These are phyloP conservation scores for Ophiostoma piceae DNA, from an alignment of 2,329 filamentous ascomycete genomes.

Conservation along the genomic window DNA sequence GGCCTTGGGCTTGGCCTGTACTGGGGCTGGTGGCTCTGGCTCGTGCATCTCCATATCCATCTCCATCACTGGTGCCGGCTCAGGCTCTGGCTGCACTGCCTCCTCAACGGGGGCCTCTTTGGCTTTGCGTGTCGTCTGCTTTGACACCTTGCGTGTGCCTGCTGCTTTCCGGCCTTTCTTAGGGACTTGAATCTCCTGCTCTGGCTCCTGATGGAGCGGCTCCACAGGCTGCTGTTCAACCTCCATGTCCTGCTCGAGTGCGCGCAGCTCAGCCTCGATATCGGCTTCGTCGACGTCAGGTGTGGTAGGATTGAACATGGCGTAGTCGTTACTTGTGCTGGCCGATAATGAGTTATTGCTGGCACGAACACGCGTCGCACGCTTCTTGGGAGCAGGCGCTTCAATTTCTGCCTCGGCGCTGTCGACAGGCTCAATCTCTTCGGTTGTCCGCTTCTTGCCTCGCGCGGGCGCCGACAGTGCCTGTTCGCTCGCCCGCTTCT, in stretches of 20 bases:
- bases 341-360: conserved; percentile 36
- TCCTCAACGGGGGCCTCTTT: conserved; percentile 33
- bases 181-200: conserved; percentile 40
- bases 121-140: conserved; percentile 46
- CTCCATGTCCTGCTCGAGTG: conserved; percentile 48
- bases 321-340: conserved; percentile 35
- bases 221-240: conserved; percentile 24
- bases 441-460: conserved; percentile 60
- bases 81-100: conserved; percentile 22
- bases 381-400: conserved; percentile 54
- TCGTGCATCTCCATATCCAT: conserved; percentile 25
- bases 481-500: conserved; percentile 28
- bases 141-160: conserved; percentile 48
- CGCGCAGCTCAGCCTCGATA: conserved; percentile 48
- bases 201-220: conserved; percentile 31
- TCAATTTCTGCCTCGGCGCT: conserved; percentile 38
- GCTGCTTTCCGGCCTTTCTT: conserved; percentile 51
- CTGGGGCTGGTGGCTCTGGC: conserved; percentile 16
- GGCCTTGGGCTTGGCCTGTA: conserved; percentile 21
- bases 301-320: conserved; percentile 50
- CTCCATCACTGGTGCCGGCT: conserved; percentile 18
- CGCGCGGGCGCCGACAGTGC: conserved; percentile 37
- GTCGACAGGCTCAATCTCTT: conserved; percentile 49
- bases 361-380: conserved; percentile 47
- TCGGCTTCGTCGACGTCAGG: conserved; percentile 43